These are phyloP conservation scores for Xanthoceras sorbifolium DNA, from an alignment of 345 rosid genomes.

Conservation along the genomic window DNA sequence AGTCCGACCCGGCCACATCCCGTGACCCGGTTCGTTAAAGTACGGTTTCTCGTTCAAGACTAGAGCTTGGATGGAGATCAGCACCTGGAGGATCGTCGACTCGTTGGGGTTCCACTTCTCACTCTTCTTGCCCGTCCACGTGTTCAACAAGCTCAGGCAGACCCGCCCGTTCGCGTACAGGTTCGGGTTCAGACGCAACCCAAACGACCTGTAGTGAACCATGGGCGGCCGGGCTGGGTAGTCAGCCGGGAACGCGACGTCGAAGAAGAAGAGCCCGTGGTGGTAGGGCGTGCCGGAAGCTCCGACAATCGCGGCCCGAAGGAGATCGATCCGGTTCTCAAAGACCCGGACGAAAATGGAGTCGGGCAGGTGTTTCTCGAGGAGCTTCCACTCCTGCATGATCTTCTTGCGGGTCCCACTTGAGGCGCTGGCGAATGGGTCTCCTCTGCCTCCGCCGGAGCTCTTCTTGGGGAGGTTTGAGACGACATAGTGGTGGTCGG, in stretches of 20 bases:
- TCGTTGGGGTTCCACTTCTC: slow-evolving; percentile 53
- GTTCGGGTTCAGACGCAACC: slow-evolving; percentile 62
- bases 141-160: slow-evolving; percentile 58
- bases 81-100: slow-evolving; percentile 56
- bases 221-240: slow-evolving; percentile 53
- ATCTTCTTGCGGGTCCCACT: slow-evolving; percentile 40
- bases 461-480: background rate
- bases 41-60: slow-evolving; percentile 58
- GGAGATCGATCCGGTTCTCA: slow-evolving; percentile 52
- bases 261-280: slow-evolving; percentile 69
- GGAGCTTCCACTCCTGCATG: slow-evolving; percentile 57
- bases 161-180: slow-evolving; percentile 48
- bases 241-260: slow-evolving; percentile 50
- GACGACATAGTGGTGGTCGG: slow-evolving; percentile 38
- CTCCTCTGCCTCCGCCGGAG: background rate
- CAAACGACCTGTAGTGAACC: slow-evolving; percentile 49
- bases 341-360: slow-evolving; percentile 57
- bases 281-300: slow-evolving; percentile 65
- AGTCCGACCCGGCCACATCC: slow-evolving; percentile 16
- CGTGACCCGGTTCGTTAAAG: slow-evolving; percentile 49
- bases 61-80: slow-evolving; percentile 60
- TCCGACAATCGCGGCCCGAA: slow-evolving; percentile 52
- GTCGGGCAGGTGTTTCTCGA: slow-evolving; percentile 49
- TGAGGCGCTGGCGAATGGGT: slow-evolving; percentile 23
- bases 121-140: slow-evolving; percentile 45